Evolutionary conservation across 2,329 filamentous ascomycete genomes (phyloP).

Genomic region (Boeremia lycopersici): DNA sequence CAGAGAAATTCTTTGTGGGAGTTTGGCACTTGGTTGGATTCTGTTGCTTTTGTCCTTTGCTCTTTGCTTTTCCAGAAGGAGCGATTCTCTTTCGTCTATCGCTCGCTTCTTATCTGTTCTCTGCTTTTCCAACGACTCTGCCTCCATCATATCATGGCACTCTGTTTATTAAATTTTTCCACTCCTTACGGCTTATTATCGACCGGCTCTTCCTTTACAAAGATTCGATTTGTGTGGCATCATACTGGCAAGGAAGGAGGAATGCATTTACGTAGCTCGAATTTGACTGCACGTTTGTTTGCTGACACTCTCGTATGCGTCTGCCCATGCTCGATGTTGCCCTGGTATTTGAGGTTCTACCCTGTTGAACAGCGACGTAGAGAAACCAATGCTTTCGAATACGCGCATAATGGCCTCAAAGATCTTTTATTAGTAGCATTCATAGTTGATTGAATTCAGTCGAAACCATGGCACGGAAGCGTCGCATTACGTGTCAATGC

Average conservation of each 20-base stretch:
- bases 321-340: not conserved
- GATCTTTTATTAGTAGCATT: no score
- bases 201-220: not conserved
- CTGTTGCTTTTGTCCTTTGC: not conserved
- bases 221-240: no score
- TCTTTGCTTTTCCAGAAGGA: not conserved
- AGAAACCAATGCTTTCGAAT: no score
- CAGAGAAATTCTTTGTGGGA: conserved; percentile 55
- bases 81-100: not conserved
- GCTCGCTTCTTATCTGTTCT: not conserved
- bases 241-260: no score
- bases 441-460: no score
- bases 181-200: not conserved
- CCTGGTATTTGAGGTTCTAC: not conserved
- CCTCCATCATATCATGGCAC: not conserved
- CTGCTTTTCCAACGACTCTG: not conserved
- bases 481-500: conserved; percentile 7
- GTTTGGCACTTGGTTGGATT: not conserved
- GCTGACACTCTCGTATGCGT: not conserved
- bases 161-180: not conserved
- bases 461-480: no score
- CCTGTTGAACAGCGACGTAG: no score
- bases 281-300: not conserved
- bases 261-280: no score
- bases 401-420: no score